Evolutionary conservation across 176 grass and related monocot genomes (phyloP), one percentile per base, ranked within the genome.

Genomic region (Tillandsia fasciculata): DNA sequence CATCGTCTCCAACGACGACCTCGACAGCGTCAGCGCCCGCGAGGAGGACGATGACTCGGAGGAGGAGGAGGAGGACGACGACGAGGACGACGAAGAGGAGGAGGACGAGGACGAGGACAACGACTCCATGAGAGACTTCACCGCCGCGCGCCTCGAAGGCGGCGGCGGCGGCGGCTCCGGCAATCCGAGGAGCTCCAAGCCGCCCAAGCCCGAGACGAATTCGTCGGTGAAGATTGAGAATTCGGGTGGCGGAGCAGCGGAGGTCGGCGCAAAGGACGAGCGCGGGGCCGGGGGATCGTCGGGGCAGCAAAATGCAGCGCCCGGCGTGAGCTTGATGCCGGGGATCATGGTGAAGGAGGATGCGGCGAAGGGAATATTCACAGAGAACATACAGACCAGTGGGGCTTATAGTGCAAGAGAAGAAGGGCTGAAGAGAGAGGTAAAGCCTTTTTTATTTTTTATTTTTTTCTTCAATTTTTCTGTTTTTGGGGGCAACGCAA

Each of bases 341-440:
- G 83, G 77, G 2, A 80, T 85, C 53, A 63, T 72, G 10, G 77
- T 85, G 50, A 85, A 85, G 72, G 83, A 85, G 67, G 83, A 85
- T 26, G 65, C 66, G 1, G 83, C 63, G 47, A 99, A 99, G 82
- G 87, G 87, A 10, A 75, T 93, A 14, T 99, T 93, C 65, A 93
- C 94, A 5, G 94, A 99, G 51, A 99, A 90, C 66, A 87, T 99
- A 77, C 94, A 99, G 82, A 87, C 94, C 0, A 93, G 94, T 51
- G 94, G 94, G 28, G 94, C 94, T 4, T 93, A 99, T 68, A 93
- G 82, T 78, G 90, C 87, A 24, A 86, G 94, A 47, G 94, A 99
- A 68, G 94, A 99, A 76, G 80, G 90, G 64, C 87, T 99, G 50
- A 99, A 99, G 68, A 84, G 84, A 71, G 94, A 99, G 89, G 94